Conservation (phyloP, 108 stramenopile species). For the Bacterosira constricta region DNA sequence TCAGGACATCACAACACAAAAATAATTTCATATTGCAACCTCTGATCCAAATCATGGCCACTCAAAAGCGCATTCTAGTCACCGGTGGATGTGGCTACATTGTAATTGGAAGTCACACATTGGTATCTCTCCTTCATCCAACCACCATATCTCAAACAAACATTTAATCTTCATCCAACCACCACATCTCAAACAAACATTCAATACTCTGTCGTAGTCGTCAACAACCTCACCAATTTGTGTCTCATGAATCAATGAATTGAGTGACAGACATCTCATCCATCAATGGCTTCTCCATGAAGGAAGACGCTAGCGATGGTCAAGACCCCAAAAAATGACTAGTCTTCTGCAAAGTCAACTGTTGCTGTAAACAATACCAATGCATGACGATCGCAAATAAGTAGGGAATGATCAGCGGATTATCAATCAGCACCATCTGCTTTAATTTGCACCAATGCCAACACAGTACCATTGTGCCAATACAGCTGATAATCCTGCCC, state of each 20-base stretch:
- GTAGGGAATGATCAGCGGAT: too few relatives aligned
- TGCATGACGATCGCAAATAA: too few relatives aligned
- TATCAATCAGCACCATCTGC: too few relatives aligned
- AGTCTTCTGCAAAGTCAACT: conserved; percentile 75
- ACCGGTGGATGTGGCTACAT: conserved; percentile 99
- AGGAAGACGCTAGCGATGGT: conserved; percentile 13
- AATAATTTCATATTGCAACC: too few relatives aligned
- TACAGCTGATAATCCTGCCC: too few relatives aligned
- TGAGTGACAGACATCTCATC: conserved; percentile 73
- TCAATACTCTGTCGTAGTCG: conserved; percentile 84
- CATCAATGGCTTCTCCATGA: conserved; percentile 36
- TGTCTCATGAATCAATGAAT: conserved; percentile 60
- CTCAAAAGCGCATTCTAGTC: conserved; percentile 72
- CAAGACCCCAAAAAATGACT: conserved; percentile 56
- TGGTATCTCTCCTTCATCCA: conserved; percentile 84
- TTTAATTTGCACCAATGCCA: too few relatives aligned
- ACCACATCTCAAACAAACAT: conserved; percentile 43
- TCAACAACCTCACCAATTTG: conserved; percentile 88
- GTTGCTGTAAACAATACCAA: too few relatives aligned
- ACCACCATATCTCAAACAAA: conserved; percentile 31
- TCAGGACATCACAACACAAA: too few relatives aligned
- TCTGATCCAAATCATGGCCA: conserved; percentile 2
- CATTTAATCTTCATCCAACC: conserved; percentile 72
- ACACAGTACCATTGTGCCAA: too few relatives aligned
- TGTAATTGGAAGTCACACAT: conserved; percentile 96